phyloP scores from a whole-genome alignment of 345 rosid species.

The Rhodamnia rubescens region DNA sequence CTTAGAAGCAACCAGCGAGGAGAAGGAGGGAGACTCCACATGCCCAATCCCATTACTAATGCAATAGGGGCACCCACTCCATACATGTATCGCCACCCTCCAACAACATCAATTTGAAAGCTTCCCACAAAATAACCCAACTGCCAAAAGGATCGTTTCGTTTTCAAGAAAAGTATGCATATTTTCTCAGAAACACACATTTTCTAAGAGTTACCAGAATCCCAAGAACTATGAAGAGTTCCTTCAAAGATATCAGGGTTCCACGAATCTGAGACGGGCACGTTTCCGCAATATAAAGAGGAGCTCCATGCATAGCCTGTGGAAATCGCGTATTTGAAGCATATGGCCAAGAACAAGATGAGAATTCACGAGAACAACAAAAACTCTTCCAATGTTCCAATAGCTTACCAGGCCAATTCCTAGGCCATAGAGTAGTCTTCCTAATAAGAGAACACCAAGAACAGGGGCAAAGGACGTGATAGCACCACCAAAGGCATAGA shows the following conservation, averaged over 20 bases:
- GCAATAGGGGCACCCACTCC: conserved; percentile 65
- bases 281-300: conserved; percentile 94
- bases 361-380: background rate
- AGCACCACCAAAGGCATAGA: conserved; percentile 52
- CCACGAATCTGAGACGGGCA: conserved; percentile 97
- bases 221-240: conserved; percentile 85
- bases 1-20: conserved; percentile 98
- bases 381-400: background rate
- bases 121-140: conserved; percentile 87
- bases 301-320: conserved; percentile 99
- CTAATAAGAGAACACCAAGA: conserved; percentile 60
- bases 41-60: conserved; percentile 72
- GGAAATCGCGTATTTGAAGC: background rate
- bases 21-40: conserved; percentile 92
- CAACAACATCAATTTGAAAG: conserved; percentile 64
- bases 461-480: conserved; percentile 56
- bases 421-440: conserved; percentile 81
- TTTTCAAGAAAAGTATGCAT: background rate
- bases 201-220: conserved; percentile 53
- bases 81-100: conserved; percentile 96
- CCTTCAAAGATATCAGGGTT: conserved; percentile 83
- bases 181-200: background rate
- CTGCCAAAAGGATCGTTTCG: conserved; percentile 15
- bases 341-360: background rate
- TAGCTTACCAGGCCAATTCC: conserved; percentile 82